phyloP scores from a whole-genome alignment of 768 basidiomycete genomes.

The Suillus plorans region DNA sequence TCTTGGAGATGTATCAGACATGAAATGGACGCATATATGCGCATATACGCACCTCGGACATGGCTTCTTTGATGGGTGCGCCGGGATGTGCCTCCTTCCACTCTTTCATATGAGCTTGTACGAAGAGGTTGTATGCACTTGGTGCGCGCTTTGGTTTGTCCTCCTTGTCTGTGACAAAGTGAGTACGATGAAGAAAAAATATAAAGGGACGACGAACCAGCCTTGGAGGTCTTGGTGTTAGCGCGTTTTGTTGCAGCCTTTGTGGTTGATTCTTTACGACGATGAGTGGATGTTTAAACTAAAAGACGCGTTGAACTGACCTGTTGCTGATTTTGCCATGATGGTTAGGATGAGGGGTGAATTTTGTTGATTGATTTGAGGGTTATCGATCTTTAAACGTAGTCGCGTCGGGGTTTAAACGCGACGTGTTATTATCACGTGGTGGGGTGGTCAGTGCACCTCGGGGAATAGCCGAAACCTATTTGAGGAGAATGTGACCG shows the following conservation, averaged over 20 bases:
- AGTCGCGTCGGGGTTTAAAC: conserved; percentile 26
- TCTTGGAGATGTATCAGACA: conserved; percentile 35
- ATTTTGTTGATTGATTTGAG: background rate
- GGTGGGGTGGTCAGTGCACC: conserved; percentile 20
- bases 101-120: conserved; percentile 53
- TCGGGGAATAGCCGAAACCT: conserved; percentile 17
- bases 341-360: conserved; percentile 14
- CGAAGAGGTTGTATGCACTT: conserved; percentile 57
- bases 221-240: conserved; percentile 43
- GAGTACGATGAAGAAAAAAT: conserved; percentile 5
- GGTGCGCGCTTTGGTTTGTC: conserved; percentile 59
- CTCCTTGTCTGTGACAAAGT: conserved; percentile 29
- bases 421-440: conserved; percentile 24
- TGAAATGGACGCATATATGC: background rate
- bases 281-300: conserved; percentile 5
- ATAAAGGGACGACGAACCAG: conserved; percentile 25
- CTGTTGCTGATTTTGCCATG: conserved; percentile 55
- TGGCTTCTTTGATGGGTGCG: conserved; percentile 52
- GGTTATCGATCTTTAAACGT: conserved; percentile 8
- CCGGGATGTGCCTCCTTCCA: conserved; percentile 55
- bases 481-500: conserved; percentile 15
- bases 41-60: conserved; percentile 36
- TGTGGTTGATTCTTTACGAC: conserved; percentile 45
- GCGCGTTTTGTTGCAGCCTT: conserved; percentile 58
- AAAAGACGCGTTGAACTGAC: conserved; percentile 26